Evolutionary conservation across 257 asterid genomes (phyloP).

Genomic region (Knoxia roxburghii): DNA sequence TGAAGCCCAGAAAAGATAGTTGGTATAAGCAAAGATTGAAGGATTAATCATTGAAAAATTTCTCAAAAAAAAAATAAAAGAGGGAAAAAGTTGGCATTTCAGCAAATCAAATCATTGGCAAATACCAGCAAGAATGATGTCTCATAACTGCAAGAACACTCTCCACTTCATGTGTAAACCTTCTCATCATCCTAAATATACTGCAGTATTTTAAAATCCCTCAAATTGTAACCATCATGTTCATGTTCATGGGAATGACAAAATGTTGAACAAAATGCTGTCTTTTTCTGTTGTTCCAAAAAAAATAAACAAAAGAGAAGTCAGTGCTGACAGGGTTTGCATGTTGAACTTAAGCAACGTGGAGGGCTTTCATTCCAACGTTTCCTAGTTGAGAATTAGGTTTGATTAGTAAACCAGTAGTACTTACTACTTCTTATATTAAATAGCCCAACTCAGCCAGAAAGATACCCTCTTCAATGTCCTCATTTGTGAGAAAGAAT

Average conservation of each 20-base stretch:
- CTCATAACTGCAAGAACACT: too few species aligned
- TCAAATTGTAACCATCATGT: too few species aligned
- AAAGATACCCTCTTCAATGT: conserved; percentile 5
- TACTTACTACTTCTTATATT: neutral
- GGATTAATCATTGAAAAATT: neutral
- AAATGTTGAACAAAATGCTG: too few species aligned
- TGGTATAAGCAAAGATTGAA: neutral
- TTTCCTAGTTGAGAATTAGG: neutral
- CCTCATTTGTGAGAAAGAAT: neutral
- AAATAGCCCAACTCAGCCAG: conserved; percentile 2
- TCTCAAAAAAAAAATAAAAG: too few species aligned
- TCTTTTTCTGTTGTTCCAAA: too few species aligned
- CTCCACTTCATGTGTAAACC: too few species aligned
- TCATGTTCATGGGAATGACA: too few species aligned
- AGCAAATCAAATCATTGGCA: conserved; percentile 3
- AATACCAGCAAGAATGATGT: neutral
- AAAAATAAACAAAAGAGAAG: too few species aligned
- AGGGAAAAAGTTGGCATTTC: neutral
- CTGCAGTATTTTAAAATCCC: too few species aligned
- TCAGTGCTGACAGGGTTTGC: neutral
- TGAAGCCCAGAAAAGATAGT: neutral
- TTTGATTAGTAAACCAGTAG: neutral
- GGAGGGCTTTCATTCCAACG: neutral
- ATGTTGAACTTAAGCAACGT: neutral
- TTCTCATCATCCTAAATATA: too few species aligned